These are phyloP conservation scores for Talaromyces proteolyticus DNA, from an alignment of 495 filamentous ascomycete species.

Conservation along the genomic window DNA sequence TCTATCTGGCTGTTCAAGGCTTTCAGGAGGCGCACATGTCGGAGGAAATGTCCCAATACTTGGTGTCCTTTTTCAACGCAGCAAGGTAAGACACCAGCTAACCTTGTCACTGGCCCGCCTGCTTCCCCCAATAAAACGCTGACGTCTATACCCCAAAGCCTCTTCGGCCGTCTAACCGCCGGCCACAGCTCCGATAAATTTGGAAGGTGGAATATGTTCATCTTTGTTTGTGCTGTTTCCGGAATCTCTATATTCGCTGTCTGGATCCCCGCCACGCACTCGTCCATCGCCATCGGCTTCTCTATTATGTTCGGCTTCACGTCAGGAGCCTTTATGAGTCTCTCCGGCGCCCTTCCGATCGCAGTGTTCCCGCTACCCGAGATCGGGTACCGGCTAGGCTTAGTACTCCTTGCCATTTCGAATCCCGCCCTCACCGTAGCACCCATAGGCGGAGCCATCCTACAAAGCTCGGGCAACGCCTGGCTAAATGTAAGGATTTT, in stretches of 20 bases:
- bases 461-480: slow-evolving; percentile 2
- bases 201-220: slow-evolving; percentile 20
- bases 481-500: not conserved
- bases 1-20: slow-evolving; percentile 58
- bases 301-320: slow-evolving; percentile 21
- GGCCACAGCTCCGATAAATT: slow-evolving; percentile 23
- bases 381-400: slow-evolving; percentile 16
- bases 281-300: slow-evolving; percentile 19
- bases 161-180: slow-evolving; percentile 13
- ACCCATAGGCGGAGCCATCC: slow-evolving; percentile 55
- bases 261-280: slow-evolving; percentile 5
- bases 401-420: slow-evolving; percentile 11
- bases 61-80: slow-evolving; percentile 68
- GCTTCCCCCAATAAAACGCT: not conserved
- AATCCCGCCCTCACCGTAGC: slow-evolving; percentile 46
- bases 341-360: slow-evolving; percentile 10
- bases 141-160: slow-evolving; percentile 18
- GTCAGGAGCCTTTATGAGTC: slow-evolving; percentile 23
- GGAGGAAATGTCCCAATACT: slow-evolving; percentile 50
- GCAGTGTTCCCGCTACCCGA: slow-evolving; percentile 19
- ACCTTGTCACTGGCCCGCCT: not conserved
- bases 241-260: not conserved
- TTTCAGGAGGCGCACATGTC: slow-evolving; percentile 49
- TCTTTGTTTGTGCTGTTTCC: not conserved
- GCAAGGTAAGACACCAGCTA: slow-evolving; percentile 39